Conservation (phyloP, 768 basidiomycete species). For the Suillus occidentalis region DNA sequence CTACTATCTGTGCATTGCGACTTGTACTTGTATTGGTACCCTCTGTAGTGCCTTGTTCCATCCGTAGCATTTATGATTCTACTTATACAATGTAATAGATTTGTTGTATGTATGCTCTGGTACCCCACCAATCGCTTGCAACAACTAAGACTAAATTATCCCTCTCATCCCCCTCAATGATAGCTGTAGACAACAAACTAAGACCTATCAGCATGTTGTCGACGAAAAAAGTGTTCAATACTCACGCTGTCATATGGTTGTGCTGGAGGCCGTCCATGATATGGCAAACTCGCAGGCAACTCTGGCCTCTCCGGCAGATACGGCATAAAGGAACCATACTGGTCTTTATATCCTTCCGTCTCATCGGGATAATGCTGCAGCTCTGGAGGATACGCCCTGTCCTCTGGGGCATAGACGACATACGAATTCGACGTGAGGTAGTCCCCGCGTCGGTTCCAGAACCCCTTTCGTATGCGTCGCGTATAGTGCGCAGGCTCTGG, state of each 20-base stretch:
- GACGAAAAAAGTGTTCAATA: conserved; percentile 5
- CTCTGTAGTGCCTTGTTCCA: conserved; percentile 9
- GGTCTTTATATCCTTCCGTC: conserved; percentile 55
- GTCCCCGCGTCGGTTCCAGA: conserved; percentile 78
- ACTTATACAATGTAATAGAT: conserved; percentile 21
- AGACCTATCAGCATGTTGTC: not conserved
- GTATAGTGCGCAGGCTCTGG: conserved; percentile 30
- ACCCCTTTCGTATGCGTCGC: conserved; percentile 50
- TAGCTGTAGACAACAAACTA: conserved; percentile 46
- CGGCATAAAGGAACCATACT: conserved; percentile 42
- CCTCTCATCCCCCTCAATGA: conserved; percentile 10
- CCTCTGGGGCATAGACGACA: conserved; percentile 65
- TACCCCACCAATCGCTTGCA: not conserved
- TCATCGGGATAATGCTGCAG: conserved; percentile 58
- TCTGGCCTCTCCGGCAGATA: conserved; percentile 52
- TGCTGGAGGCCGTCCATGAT: conserved; percentile 49
- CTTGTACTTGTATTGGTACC: conserved; percentile 13
- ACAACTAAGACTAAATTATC: not conserved
- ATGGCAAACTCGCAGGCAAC: conserved; percentile 61
- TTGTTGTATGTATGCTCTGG: not conserved
- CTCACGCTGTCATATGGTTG: conserved; percentile 58
- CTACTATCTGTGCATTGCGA: not conserved
- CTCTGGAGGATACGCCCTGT: conserved; percentile 58
- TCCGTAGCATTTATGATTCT: conserved; percentile 22
- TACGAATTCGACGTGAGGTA: conserved; percentile 55